phyloP scores from a whole-genome alignment of 2,329 filamentous ascomycete genomes.

The Orbilia blumenaviensis region DNA sequence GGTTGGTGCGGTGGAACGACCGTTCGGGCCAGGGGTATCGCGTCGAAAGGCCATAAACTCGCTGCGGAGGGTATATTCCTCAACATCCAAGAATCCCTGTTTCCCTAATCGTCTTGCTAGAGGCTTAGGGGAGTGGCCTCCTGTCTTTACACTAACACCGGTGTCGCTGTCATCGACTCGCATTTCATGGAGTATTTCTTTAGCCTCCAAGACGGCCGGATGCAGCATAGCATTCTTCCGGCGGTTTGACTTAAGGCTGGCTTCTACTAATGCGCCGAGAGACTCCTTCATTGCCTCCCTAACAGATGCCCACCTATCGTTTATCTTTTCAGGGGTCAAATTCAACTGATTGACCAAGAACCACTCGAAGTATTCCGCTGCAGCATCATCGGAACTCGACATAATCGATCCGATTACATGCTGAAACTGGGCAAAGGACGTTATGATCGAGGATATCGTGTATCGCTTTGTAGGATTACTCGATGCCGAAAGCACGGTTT shows the following conservation, averaged over 20 bases:
- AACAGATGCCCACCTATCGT: constrained; percentile 40
- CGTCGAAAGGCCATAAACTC: constrained; percentile 52
- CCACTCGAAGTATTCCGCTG: constrained; percentile 47
- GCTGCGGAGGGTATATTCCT: constrained; percentile 47
- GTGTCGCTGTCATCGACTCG: constrained; percentile 27
- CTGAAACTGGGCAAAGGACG: constrained; percentile 50
- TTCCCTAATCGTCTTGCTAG: constrained; percentile 28
- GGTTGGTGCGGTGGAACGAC: constrained; percentile 28
- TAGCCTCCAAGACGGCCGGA: constrained; percentile 40
- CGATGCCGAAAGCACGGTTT: constrained; percentile 50
- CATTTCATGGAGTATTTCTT: constrained; percentile 46
- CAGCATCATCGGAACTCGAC: constrained; percentile 48
- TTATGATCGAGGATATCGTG: constrained; percentile 51
- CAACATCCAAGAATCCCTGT: constrained; percentile 37
- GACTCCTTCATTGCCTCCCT: constrained; percentile 47
- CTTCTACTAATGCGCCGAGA: constrained; percentile 34
- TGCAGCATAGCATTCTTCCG: constrained; percentile 43
- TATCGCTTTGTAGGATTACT: constrained; percentile 45
- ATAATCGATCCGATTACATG: constrained; percentile 52
- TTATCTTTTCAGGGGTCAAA: constrained; percentile 39
- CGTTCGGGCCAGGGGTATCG: constrained; percentile 49
- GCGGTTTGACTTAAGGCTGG: constrained; percentile 27
- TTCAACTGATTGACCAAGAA: constrained; percentile 45
- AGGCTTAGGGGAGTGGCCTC: constrained; percentile 41
- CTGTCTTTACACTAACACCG: constrained; percentile 16